These are phyloP conservation scores for Actinomortierella wolfii DNA, from an alignment of 371 early-diverging fungal species.

Conservation along the genomic window DNA sequence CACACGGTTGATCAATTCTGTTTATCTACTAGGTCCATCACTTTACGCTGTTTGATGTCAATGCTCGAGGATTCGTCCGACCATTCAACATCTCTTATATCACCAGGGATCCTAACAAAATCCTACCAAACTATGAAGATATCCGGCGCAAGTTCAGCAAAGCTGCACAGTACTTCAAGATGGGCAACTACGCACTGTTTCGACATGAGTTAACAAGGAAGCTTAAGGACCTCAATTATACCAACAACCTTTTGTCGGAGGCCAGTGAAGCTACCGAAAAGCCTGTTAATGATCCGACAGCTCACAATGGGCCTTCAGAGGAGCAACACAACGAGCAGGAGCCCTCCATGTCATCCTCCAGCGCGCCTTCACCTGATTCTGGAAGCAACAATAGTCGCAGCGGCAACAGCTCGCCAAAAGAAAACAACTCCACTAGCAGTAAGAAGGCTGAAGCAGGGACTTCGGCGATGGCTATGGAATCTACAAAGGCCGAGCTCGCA, in stretches of 20 bases:
- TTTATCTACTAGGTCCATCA: conserved; percentile 54
- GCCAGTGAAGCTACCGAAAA: not conserved
- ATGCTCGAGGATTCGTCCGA: conserved; percentile 63
- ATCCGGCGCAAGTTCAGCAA: conserved; percentile 35
- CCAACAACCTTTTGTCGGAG: conserved; percentile 48
- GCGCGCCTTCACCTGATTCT: too few relatives aligned
- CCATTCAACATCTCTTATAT: conserved; percentile 63
- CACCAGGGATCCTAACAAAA: conserved; percentile 57
- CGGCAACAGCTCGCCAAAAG: too few relatives aligned
- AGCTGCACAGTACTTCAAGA: conserved; percentile 57
- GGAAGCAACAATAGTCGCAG: too few relatives aligned
- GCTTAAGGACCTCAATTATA: conserved; percentile 57
- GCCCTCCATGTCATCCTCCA: too few relatives aligned
- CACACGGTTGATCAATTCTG: not conserved
- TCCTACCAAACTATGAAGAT: conserved; percentile 51
- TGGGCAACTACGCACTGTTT: conserved; percentile 62
- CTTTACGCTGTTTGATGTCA: conserved; percentile 62
- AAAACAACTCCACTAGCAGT: too few relatives aligned
- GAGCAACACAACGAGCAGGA: too few relatives aligned
- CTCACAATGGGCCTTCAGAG: too few relatives aligned
- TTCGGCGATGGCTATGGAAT: conserved; percentile 2
- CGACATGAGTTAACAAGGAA: conserved; percentile 54
- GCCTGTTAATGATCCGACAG: too few relatives aligned
- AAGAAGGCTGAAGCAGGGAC: too few relatives aligned
- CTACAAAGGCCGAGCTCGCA: conserved; percentile 28